Evolutionary conservation across 176 grass and related monocot genomes (phyloP).

Genomic region (Oryza rufipogon): DNA sequence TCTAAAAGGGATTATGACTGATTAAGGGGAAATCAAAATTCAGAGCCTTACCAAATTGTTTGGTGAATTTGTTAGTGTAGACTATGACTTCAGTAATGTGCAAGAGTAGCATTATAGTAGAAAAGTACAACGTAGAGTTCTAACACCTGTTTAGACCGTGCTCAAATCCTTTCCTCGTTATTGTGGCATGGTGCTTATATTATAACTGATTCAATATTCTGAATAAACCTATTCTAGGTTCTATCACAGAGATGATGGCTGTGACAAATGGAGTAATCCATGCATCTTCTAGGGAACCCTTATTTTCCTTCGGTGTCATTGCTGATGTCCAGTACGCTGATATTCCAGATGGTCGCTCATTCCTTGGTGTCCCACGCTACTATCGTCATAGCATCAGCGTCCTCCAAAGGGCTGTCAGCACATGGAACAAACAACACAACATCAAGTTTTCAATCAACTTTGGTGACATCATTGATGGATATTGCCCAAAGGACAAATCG

Average conservation of each 20-base stretch:
- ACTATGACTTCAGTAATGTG: too few relatives aligned
- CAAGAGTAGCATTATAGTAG: too few relatives aligned
- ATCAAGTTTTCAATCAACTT: constrained; percentile 82
- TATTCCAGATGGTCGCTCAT: constrained; percentile 83
- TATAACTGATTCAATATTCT: neutral
- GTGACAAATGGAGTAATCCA: constrained; percentile 16
- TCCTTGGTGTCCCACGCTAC: constrained; percentile 72
- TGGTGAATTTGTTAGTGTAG: too few relatives aligned
- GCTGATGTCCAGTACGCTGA: constrained; percentile 93
- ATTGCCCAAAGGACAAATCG: constrained; percentile 75
- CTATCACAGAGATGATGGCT: constrained; percentile 34
- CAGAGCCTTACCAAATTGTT: too few relatives aligned
- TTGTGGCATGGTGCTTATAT: neutral
- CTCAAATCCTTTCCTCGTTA: neutral
- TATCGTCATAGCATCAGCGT: constrained; percentile 88
- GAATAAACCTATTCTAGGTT: neutral
- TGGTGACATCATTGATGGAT: constrained; percentile 80
- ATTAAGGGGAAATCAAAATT: too few relatives aligned
- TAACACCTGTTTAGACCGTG: neutral
- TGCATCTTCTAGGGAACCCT: constrained; percentile 41
- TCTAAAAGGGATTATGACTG: too few relatives aligned
- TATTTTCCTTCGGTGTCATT: constrained; percentile 87
- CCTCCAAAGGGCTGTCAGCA: constrained; percentile 73
- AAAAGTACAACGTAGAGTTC: too few relatives aligned
- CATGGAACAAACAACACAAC: constrained; percentile 65